These are phyloP conservation scores for Henckelia pumila DNA, from an alignment of 257 asterid species.

Conservation along the genomic window DNA sequence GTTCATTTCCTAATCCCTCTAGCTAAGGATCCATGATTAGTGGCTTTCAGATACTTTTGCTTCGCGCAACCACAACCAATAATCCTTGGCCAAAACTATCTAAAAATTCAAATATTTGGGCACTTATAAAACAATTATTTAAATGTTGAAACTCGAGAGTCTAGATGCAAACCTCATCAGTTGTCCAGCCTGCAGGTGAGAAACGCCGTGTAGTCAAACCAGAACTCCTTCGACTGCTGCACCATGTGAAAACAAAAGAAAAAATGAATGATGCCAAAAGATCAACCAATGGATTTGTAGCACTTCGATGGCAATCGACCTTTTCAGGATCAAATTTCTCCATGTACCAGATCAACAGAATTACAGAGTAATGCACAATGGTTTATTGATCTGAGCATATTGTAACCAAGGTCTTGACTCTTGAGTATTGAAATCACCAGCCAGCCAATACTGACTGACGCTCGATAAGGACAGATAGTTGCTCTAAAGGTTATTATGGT, in stretches of 20 bases:
- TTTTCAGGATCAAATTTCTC: background rate
- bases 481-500: background rate
- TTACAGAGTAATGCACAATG: constrained; percentile 3
- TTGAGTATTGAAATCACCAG: no score
- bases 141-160: background rate
- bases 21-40: constrained; percentile 1
- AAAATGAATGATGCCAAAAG: background rate
- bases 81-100: constrained; percentile 10
- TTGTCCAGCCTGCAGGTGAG: constrained; percentile 91
- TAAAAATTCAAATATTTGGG: constrained; percentile 11
- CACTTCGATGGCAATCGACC: constrained; percentile 4
- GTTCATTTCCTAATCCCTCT: constrained; percentile 2
- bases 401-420: background rate
- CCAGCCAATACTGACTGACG: no score
- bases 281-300: background rate
- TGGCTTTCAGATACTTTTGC: background rate
- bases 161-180: constrained; percentile 58
- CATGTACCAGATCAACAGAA: constrained; percentile 7
- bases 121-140: background rate
- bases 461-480: background rate
- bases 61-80: background rate
- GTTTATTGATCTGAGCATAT: background rate
- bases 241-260: constrained; percentile 28
- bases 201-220: constrained; percentile 64
- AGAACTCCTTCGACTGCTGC: constrained; percentile 35